Percentiles rank a stretch among this genome's conserved stretches.
These are phyloP conservation scores for Nakaseomyces nivariensis DNA, from an alignment of 1,139 yeast genomes.

Conservation along the genomic window DNA sequence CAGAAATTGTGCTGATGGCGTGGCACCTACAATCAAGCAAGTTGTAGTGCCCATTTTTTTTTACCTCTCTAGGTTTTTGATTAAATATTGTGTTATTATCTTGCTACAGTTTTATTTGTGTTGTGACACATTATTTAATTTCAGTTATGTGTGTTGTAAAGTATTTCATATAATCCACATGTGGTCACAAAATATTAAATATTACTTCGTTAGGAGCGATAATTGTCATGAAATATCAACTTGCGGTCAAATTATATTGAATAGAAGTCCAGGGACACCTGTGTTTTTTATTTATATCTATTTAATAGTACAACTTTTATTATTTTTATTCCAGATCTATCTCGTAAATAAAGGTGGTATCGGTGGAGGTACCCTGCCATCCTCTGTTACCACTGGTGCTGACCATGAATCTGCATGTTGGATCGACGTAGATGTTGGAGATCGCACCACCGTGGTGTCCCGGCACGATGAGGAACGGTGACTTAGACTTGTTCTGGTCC, in stretches of 20 bases:
- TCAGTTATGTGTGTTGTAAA: too few relatives aligned
- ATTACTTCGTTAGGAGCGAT: neutral
- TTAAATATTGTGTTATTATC: neutral
- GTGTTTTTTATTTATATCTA: neutral
- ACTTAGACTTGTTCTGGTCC: slow-evolving; percentile 23
- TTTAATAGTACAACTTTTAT: neutral
- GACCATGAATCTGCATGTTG: slow-evolving; percentile 76
- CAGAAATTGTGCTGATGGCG: slow-evolving; percentile 23
- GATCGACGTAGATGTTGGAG: slow-evolving; percentile 67
- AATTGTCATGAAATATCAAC: too few relatives aligned
- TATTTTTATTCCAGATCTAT: slow-evolving; percentile 32
- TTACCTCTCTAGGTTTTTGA: too few relatives aligned
- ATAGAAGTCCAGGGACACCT: too few relatives aligned
- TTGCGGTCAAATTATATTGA: too few relatives aligned
- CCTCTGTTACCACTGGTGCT: slow-evolving; percentile 94
- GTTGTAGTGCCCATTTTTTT: neutral
- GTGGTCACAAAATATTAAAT: neutral
- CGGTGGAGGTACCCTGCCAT: slow-evolving; percentile 80
- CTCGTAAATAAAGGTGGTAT: slow-evolving; percentile 71
- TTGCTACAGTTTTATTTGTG: too few relatives aligned
- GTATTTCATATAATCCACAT: too few relatives aligned
- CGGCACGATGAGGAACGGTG: slow-evolving; percentile 47
- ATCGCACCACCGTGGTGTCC: slow-evolving; percentile 61
- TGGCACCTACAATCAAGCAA: slow-evolving; percentile 19
- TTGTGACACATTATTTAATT: too few relatives aligned